These are phyloP conservation scores for Grammothele lineata DNA, from an alignment of 768 basidiomycete genomes.

Conservation along the genomic window DNA sequence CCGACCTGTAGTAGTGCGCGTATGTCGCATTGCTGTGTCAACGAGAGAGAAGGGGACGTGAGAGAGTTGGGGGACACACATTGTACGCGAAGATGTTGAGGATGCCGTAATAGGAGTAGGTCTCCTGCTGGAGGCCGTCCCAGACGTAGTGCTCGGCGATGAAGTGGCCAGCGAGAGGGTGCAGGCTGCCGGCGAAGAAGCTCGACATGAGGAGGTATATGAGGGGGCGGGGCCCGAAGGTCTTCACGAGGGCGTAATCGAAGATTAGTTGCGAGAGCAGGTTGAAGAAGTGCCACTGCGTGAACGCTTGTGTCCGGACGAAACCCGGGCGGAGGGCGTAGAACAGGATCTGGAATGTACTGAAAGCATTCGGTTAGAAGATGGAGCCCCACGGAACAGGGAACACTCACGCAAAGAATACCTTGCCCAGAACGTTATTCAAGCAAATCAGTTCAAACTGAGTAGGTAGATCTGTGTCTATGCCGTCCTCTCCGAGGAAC, in stretches of 20 bases:
- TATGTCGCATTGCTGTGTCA: neutral
- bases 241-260: conserved; percentile 60
- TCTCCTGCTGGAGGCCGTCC: conserved; percentile 91
- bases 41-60: neutral
- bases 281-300: conserved; percentile 84
- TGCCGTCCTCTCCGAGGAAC: conserved; percentile 89
- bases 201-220: conserved; percentile 84
- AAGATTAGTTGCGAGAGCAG: conserved; percentile 63
- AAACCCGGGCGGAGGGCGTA: conserved; percentile 96
- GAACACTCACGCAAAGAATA: conserved; percentile 85
- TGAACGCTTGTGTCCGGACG: conserved; percentile 77
- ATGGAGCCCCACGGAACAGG: neutral
- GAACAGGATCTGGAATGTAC: conserved; percentile 97
- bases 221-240: conserved; percentile 46
- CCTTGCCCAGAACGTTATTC: conserved; percentile 96
- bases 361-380: conserved; percentile 25
- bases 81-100: conserved; percentile 92
- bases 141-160: conserved; percentile 97
- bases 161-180: conserved; percentile 96
- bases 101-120: conserved; percentile 94
- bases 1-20: conserved; percentile 61
- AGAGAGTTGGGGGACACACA: conserved; percentile 39
- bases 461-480: conserved; percentile 95
- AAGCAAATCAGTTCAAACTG: conserved; percentile 77
- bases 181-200: conserved; percentile 95